Base-by-base conservation (phyloP, 2,329 filamentous ascomycete genomes). In the Monosporascus sp. region DNA sequence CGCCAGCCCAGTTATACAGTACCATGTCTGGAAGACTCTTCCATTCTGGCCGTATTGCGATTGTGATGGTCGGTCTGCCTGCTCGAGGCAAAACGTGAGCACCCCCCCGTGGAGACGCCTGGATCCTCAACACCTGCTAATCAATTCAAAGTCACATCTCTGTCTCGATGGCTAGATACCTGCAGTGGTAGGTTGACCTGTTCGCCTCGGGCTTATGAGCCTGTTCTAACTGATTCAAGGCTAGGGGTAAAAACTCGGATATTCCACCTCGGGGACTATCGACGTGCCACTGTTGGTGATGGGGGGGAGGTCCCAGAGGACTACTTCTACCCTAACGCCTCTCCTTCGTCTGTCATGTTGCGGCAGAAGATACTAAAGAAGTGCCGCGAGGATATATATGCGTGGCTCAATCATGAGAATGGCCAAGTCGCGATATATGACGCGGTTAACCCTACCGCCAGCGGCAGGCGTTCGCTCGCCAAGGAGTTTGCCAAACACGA, bases 401-500 rank as follows among this genome's bases (percentile, higher is more conserved):
- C 88, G 52, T 99, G 96, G 78, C 76, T 99, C 45, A 95, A 97
- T 65, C 89, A 97, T 62, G 94, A 97, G 66, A 97, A 97, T 63
- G 94, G 94, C 14, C 94, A 99, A 68, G 93, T 99, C 52, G 94
- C 94, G 52, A 97, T 99, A 55, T 99, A 97, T 69, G 94, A 99
- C 72, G 94, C 95, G 28, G 95, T 99, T 18, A 99, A 99, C 65
- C 92, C 93, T 5, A 86, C 94, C 20, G 86, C 90, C 20, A 85
- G 82, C 54, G 92, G 91, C 17, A 85, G 94, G 47, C 84, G 87
- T 52, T 88, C 91, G 11, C 77, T 99, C 18, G 92, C 91, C 5
- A 96, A 96, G 72, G 94, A 99, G 66, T 96, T 99, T 68, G 87
- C 89, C n/a, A 97, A 97, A 74, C 91, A 97, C 68, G 90, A 96